Evolutionary conservation across 75 land plant genomes (phyloP), one percentile per base, ranked within the genome.

Genomic region (Selaginella moellendorffii): DNA sequence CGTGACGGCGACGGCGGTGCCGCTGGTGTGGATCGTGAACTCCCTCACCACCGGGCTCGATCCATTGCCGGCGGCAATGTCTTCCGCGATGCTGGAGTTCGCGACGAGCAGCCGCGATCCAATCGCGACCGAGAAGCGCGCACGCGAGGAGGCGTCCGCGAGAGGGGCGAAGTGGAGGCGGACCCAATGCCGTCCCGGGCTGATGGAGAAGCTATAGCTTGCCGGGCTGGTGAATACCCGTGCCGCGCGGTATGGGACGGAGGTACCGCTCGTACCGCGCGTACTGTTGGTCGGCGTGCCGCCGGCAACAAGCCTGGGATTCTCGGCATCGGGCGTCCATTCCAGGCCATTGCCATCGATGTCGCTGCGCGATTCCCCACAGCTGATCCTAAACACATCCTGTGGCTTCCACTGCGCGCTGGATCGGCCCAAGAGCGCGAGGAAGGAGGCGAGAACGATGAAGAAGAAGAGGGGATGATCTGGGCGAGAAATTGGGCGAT

Each of bases 181-280:
- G 8, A 92, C 30, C 90, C 96, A 92, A 59, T 85, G 84, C 29
- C 81, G 80, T 0, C 97, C 97, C 0, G 84, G 77, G 23, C 70
- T 27, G 67, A 90, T 54, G 21, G 61, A 60, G 62, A 92, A 83
- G 24, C 67, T 79, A 73, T 85, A 88, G 19, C 78, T 68, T 18
- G 82, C 73, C 20, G 68, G 30, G 8, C 82, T 29, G 0, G 51
- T 63, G 76, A 83, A 89, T 29, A 89, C 42, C n/a, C 96, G 71
- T 19, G 90, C 90, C 10, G 14, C 5, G 14, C 14, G 10, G 46
- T 36, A 36, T 14, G 46, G n/a, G n/a, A n/a, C n/a, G n/a, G n/a
- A n/a, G n/a, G n/a, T n/a, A n/a, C n/a, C n/a, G n/a, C n/a, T n/a
- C n/a, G n/a, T n/a, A n/a, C n/a, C n/a, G n/a, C n/a, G n/a, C n/a